phyloP scores from a whole-genome alignment of 75 land plant genomes.

The Ceratopteris richardii region DNA sequence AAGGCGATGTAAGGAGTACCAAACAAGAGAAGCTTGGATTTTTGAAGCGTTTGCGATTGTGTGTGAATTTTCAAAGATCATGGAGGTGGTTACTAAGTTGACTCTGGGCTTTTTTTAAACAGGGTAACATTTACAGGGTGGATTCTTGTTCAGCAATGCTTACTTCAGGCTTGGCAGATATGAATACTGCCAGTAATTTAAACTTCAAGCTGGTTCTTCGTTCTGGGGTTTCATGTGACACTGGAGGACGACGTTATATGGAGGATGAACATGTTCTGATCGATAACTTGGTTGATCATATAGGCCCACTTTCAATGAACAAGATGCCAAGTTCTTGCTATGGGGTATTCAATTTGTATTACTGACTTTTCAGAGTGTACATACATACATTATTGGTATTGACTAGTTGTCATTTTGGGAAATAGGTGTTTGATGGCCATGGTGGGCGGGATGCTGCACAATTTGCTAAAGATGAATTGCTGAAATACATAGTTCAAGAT shows the following conservation, averaged over 20 bases:
- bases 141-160: not conserved
- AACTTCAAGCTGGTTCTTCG: constrained; percentile 45
- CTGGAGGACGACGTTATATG: constrained; percentile 43
- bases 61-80: too few relatives aligned
- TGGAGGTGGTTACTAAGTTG: too few relatives aligned
- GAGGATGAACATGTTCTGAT: constrained; percentile 69
- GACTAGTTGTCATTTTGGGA: not conserved
- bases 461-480: constrained; percentile 47
- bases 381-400: not conserved
- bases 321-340: constrained; percentile 22
- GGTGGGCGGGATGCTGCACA: constrained; percentile 68
- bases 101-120: too few relatives aligned
- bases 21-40: too few relatives aligned
- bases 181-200: too few relatives aligned
- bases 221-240: constrained; percentile 56
- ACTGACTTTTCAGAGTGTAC: too few relatives aligned
- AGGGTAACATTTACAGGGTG: not conserved
- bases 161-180: too few relatives aligned
- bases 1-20: too few relatives aligned
- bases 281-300: constrained; percentile 35
- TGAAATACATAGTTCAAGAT: constrained; percentile 53
- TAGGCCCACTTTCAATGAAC: constrained; percentile 16
- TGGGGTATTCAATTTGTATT: constrained; percentile 16
- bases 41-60: too few relatives aligned
- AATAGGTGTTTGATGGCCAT: constrained; percentile 85